Percentiles rank a stretch among this genome's conserved stretches.
Conservation (phyloP, 108 stramenopile species). For the Nitzschia sp. region DNA sequence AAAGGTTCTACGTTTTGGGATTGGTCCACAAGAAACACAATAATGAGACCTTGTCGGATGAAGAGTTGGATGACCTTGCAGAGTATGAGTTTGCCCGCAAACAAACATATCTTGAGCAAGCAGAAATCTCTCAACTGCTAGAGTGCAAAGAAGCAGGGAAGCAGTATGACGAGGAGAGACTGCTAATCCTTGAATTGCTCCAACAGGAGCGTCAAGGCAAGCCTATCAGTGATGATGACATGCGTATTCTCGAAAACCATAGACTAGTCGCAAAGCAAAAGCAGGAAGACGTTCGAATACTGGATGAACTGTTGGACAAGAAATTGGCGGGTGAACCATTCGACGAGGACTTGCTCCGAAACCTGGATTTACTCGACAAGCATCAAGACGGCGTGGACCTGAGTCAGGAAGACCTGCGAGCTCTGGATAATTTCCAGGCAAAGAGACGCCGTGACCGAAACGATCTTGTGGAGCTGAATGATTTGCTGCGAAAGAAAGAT, state of each 20-base stretch:
- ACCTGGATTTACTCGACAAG: constrained; percentile 13
- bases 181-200: constrained; percentile 7
- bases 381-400: constrained; percentile 9
- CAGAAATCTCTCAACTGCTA: constrained; percentile 7
- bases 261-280: neutral
- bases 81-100: constrained; percentile 6
- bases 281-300: neutral
- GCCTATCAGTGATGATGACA: constrained; percentile 12
- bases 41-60: constrained; percentile 4
- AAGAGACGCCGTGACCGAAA: constrained; percentile 4
- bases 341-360: constrained; percentile 16
- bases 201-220: constrained; percentile 3
- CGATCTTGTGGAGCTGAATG: constrained; percentile 6
- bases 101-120: constrained; percentile 15
- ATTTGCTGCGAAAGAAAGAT: constrained; percentile 4
- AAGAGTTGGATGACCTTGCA: constrained; percentile 2
- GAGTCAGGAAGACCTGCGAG: constrained; percentile 5
- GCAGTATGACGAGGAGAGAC: constrained; percentile 11
- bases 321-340: constrained; percentile 9
- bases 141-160: constrained; percentile 7
- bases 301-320: constrained; percentile 5
- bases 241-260: neutral
- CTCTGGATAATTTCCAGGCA: constrained; percentile 8
- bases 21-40: constrained; percentile 16
- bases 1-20: constrained; percentile 19